Evolutionary conservation across 495 filamentous ascomycete genomes (phyloP), one percentile per base, ranked within the genome.

Genomic region (Wilcoxina mikolae): DNA sequence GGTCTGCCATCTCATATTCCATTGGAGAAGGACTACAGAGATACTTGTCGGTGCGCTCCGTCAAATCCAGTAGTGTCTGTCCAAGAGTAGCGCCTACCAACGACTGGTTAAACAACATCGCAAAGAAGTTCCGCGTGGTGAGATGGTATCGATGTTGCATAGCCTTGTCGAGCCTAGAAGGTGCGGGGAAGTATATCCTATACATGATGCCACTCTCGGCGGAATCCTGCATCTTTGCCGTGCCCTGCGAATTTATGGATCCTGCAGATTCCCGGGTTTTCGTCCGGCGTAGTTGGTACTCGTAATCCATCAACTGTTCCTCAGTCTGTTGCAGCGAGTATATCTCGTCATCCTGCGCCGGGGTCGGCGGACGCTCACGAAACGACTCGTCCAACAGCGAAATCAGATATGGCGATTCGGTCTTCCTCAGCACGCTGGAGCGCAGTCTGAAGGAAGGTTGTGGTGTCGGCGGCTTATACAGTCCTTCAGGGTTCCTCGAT

Each of bases 111-210:
- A 70, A 74, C 1, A 82, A 63, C n/a, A 81, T 65, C 1, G 78
- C 78, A 61, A 83, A 79, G 46, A 82, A 72, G 57, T 83, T 82
- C 38, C 79, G 71, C 4, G 78, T 81, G 1, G 79, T 77, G 52
- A 80, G 70, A 47, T 78, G 74, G 55, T 80, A 67, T 5, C 76
- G 68, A 10, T 77, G 60, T 20, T 70, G 65, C 4, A 76, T 76
- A 0, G 65, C 56, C 52, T 70, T 75, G 52, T 69, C 65, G 41
- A 69, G 49, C 38, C 72, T 71, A 15, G 68, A 57, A 4, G 73
- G 76, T 0, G 75, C 61, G 2, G 76, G 72, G 55, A 81, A 78
- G 63, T 72, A 77, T 55, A 82, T 72, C 59, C 76, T 73, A 57
- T 80, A 77, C n/a, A 71, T 74, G 49, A 78, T 72, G 47, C 74